Percentiles rank a stretch among this genome's conserved stretches.
Evolutionary conservation across 2,329 filamentous ascomycete genomes (phyloP).

Genomic region (Colletotrichum eleusines): DNA sequence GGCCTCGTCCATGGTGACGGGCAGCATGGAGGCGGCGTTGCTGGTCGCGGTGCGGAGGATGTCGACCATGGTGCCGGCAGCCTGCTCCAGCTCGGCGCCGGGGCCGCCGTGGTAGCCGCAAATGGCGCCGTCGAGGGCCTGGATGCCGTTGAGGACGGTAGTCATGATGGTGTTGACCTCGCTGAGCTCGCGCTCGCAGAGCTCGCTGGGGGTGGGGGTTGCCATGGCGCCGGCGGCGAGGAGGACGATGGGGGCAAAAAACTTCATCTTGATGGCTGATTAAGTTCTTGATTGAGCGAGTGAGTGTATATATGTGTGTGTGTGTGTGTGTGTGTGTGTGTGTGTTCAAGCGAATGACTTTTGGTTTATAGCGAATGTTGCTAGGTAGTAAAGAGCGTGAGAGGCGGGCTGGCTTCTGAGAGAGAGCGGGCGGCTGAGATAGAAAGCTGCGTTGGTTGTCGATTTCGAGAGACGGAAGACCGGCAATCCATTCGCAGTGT

Average conservation of each 20-base stretch:
- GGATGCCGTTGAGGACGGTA: conserved; percentile 37
- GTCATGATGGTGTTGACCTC: conserved; percentile 38
- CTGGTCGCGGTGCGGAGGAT: conserved; percentile 38
- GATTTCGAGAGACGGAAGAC: neutral
- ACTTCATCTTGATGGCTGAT: conserved; percentile 30
- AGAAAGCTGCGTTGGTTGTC: conserved; percentile 15
- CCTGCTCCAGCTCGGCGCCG: conserved; percentile 26
- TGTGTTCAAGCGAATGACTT: neutral
- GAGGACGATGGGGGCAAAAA: conserved; percentile 26
- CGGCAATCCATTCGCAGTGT: conserved; percentile 13
- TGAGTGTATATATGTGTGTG: too few relatives aligned
- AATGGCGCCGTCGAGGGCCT: conserved; percentile 22
- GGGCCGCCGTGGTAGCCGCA: conserved; percentile 27
- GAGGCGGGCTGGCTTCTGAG: conserved; percentile 13
- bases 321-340: neutral
- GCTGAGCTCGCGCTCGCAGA: conserved; percentile 34
- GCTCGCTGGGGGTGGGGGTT: conserved; percentile 21
- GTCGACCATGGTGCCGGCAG: conserved; percentile 29
- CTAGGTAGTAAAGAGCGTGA: conserved; percentile 5
- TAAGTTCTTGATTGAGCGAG: neutral
- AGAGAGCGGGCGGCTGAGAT: conserved; percentile 18
- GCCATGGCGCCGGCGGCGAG: conserved; percentile 34
- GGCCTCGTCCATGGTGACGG: conserved; percentile 39
- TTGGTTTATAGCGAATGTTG: conserved; percentile 6
- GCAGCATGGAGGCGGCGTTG: conserved; percentile 29